Evolutionary conservation across 345 rosid genomes (phyloP), one percentile per base, ranked within the genome.

Genomic region (Gossypium raimondii): DNA sequence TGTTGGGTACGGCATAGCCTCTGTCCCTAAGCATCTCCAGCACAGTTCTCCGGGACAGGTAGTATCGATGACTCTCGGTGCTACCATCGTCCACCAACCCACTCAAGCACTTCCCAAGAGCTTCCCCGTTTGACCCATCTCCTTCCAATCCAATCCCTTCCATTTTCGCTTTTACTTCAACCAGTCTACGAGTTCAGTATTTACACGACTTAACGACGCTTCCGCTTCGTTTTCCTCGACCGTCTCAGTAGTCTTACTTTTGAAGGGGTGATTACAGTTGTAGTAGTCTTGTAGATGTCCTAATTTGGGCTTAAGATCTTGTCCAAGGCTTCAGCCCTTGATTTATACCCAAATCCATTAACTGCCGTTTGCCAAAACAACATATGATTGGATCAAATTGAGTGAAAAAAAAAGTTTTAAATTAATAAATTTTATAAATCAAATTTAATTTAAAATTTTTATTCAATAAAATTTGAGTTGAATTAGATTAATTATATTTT

Each of bases 21-120:
- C 98, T 84, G 74, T 94, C 98, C 48, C 75, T 82, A 44, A 94
- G 84, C 97, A 94, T 94, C 88, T 89, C 97, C 63, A 94, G 82
- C 6, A 83, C 85, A n/a, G 91, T 90, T 67, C 82, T 82, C 7
- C 97, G 83, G 0, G 97, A 81, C 14, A 92, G 88, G 78, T 78
- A 92, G 84, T 85, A 91, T 69, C 91, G 83, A 80, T 85, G 97
- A 77, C 88, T 85, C 75, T 89, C 97, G n/a, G 62, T 72, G 80
- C 89, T 89, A 14, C 86, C 89, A 44, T 81, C 78, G 53, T 94
- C 97, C 2, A 80, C 78, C 75, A 68, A 86, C 64, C 89, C 80
- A 82, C 82, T 77, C 77, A 92, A 74, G 85, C 97, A 90, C 45
- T 18, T 78, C 22, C 61, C 81, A 3, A 61, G 2, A 25, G 72